Conservation (phyloP, 371 early-diverging fungal genomes). For the Circinella umbellata region DNA sequence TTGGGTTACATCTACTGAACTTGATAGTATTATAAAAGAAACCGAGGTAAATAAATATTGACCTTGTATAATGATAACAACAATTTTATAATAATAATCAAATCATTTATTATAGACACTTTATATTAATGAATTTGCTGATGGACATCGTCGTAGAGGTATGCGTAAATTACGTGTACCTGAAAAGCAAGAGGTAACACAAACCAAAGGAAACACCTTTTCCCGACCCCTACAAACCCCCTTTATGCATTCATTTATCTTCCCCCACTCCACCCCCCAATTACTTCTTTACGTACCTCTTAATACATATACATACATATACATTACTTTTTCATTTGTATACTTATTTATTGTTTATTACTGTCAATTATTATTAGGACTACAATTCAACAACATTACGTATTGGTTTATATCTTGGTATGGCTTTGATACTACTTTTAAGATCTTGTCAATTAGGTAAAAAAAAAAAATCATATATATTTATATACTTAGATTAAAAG, state of each 20-base stretch:
- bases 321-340: no score
- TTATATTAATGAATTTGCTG: conserved; percentile 68
- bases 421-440: conserved; percentile 57
- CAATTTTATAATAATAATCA: no score
- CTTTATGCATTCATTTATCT: neutral
- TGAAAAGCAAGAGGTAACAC: conserved; percentile 37
- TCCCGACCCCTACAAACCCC: neutral
- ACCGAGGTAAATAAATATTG: conserved; percentile 55
- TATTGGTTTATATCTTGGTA: conserved; percentile 68
- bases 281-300: no score
- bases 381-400: conserved; percentile 45
- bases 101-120: conserved; percentile 35
- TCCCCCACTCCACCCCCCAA: no score
- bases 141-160: conserved; percentile 70
- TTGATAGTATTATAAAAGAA: conserved; percentile 60
- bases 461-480: neutral
- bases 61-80: no score
- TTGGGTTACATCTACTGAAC: conserved; percentile 59
- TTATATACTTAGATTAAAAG: neutral
- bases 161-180: conserved; percentile 72
- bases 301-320: no score
- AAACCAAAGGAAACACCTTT: neutral
- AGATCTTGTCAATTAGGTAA: conserved; percentile 30
- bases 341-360: no score
- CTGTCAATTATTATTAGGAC: conserved; percentile 11